A percentile compares a stretch with the other conserved stretches of the same genome.
Evolutionary conservation across 768 basidiomycete genomes (phyloP).

Genomic region (Coprinopsis cinerea): DNA sequence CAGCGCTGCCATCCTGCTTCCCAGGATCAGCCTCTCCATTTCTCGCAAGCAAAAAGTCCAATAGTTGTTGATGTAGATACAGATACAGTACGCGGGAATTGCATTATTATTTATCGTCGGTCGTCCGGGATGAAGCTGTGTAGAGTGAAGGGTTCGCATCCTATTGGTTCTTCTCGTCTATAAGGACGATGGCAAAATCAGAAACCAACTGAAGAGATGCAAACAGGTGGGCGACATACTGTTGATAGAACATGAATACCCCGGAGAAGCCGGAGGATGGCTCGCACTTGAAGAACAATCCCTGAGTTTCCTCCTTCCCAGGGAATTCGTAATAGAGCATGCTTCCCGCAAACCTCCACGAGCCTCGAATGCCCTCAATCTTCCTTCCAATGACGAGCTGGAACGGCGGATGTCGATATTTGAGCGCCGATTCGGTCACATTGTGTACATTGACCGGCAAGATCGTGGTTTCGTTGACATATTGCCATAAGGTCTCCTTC

Average conservation of each 20-base stretch:
- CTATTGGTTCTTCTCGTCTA: constrained; percentile 30
- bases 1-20: constrained; percentile 34
- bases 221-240: neutral
- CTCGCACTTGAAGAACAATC: constrained; percentile 13
- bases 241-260: constrained; percentile 28
- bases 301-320: constrained; percentile 35
- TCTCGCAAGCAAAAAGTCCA: constrained; percentile 33
- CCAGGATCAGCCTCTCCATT: constrained; percentile 44
- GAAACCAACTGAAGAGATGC: neutral
- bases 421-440: constrained; percentile 27
- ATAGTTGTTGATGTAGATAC: constrained; percentile 15
- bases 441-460: constrained; percentile 51
- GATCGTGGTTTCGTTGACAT: constrained; percentile 50
- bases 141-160: constrained; percentile 31
- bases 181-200: neutral
- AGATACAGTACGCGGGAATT: too few relatives aligned
- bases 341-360: constrained; percentile 52
- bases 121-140: constrained; percentile 28
- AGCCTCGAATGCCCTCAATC: constrained; percentile 34
- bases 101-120: constrained; percentile 13
- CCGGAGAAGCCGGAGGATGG: constrained; percentile 28
- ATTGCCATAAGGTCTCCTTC: constrained; percentile 45
- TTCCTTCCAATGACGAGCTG: constrained; percentile 41
- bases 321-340: constrained; percentile 44
- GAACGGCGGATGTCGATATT: constrained; percentile 27